phyloP scores from a whole-genome alignment of 768 basidiomycete species.

The Boletales sp. region DNA sequence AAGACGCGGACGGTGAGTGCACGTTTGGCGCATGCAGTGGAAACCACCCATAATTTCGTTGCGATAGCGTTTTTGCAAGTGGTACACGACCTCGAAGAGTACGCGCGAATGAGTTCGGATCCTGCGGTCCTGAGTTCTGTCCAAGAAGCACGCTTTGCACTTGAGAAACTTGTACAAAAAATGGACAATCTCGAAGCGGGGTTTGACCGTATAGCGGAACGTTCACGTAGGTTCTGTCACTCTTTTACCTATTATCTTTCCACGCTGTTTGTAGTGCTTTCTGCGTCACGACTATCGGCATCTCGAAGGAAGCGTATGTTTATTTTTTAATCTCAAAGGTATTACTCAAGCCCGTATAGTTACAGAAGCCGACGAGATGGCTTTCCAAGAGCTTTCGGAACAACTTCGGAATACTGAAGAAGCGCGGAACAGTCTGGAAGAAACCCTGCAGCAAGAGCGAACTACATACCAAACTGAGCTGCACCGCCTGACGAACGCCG shows the following conservation, averaged over 20 bases:
- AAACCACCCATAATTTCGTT: slow-evolving; percentile 5
- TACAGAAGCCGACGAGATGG: slow-evolving; percentile 70
- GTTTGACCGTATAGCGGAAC: slow-evolving; percentile 84
- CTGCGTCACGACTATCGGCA: slow-evolving; percentile 63
- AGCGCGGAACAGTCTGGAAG: slow-evolving; percentile 54
- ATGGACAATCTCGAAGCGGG: slow-evolving; percentile 79
- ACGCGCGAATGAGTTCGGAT: slow-evolving; percentile 45
- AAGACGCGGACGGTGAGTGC: slow-evolving; percentile 70
- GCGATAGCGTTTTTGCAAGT: slow-evolving; percentile 54
- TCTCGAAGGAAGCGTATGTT: slow-evolving; percentile 71
- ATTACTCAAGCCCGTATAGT: slow-evolving; percentile 37
- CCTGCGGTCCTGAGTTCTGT: slow-evolving; percentile 51
- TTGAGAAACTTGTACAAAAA: slow-evolving; percentile 68
- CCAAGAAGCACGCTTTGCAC: slow-evolving; percentile 51
- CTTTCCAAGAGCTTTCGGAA: slow-evolving; percentile 67
- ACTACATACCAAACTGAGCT: slow-evolving; percentile 53
- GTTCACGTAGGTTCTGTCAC: slow-evolving; percentile 56
- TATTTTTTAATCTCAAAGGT: background rate
- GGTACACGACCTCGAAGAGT: slow-evolving; percentile 62
- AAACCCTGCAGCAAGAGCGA: slow-evolving; percentile 56
- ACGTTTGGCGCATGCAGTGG: slow-evolving; percentile 13
- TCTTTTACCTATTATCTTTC: background rate
- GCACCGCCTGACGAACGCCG: slow-evolving; percentile 44
- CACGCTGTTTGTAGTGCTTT: slow-evolving; percentile 54
- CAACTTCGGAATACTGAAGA: slow-evolving; percentile 62